These are phyloP conservation scores for Emydomyces testavorans DNA, from an alignment of 2,329 filamentous ascomycete species.

Conservation along the genomic window DNA sequence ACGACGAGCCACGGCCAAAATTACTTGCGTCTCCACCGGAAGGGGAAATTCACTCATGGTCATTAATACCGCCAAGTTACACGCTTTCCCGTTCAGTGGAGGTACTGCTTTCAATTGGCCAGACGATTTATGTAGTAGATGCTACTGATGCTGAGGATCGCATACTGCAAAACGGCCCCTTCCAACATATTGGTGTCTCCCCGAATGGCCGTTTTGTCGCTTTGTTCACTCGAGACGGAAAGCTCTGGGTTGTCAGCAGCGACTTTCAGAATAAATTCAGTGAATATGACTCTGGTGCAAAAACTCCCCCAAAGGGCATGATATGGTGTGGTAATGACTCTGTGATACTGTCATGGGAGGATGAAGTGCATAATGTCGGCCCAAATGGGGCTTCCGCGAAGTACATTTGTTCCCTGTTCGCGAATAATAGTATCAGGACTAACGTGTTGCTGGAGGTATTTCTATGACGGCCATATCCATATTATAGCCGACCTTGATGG, in stretches of 20 bases:
- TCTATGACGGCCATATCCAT: constrained; percentile 85
- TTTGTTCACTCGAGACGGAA: constrained; percentile 74
- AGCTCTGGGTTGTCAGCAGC: constrained; percentile 82
- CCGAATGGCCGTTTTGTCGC: constrained; percentile 82
- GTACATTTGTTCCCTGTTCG: constrained; percentile 23
- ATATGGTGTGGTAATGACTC: constrained; percentile 97
- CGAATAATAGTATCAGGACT: neutral
- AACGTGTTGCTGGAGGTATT: constrained; percentile 46
- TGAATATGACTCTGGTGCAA: constrained; percentile 80
- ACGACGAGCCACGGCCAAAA: constrained; percentile 80
- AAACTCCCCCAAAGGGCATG: constrained; percentile 73
- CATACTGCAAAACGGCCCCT: constrained; percentile 81
- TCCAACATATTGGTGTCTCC: constrained; percentile 79
- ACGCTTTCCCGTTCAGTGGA: constrained; percentile 89
- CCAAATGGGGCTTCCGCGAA: constrained; percentile 63
- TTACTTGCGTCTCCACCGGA: constrained; percentile 64
- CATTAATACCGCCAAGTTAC: constrained; percentile 73
- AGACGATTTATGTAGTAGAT: constrained; percentile 79
- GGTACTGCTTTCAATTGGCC: constrained; percentile 70
- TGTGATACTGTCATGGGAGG: constrained; percentile 89
- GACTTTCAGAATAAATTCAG: constrained; percentile 89
- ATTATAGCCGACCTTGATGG: constrained; percentile 80
- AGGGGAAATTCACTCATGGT: constrained; percentile 76
- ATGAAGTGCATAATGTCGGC: constrained; percentile 89
- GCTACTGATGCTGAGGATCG: constrained; percentile 83